These are phyloP conservation scores for Termitomyces sp. DNA, from an alignment of 768 basidiomycete genomes.

Conservation along the genomic window DNA sequence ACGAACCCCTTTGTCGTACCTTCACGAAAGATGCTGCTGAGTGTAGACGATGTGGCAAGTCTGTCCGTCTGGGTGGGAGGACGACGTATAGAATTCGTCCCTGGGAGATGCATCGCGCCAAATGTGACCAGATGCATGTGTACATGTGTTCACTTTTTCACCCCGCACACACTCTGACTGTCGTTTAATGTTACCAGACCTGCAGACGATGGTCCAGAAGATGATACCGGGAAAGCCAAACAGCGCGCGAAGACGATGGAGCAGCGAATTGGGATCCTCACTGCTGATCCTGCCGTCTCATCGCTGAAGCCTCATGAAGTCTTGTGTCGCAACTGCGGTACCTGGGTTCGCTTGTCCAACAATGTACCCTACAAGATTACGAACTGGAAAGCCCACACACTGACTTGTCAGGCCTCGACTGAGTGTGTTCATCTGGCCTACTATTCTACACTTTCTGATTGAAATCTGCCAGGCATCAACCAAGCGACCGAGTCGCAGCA, in stretches of 20 bases:
- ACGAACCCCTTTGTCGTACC: conserved; percentile 51
- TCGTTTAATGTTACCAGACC: background rate
- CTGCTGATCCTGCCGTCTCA: conserved; percentile 46
- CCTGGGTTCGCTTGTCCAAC: conserved; percentile 53
- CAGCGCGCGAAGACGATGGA: conserved; percentile 25
- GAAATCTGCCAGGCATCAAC: conserved; percentile 27
- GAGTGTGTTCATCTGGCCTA: conserved; percentile 25
- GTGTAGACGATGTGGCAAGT: conserved; percentile 53
- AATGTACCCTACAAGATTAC: conserved; percentile 32
- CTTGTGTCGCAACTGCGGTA: conserved; percentile 56
- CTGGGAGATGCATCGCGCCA: conserved; percentile 56
- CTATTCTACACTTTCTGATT: background rate
- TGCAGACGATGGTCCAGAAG: conserved; percentile 18
- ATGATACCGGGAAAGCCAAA: conserved; percentile 6
- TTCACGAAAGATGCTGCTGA: conserved; percentile 54
- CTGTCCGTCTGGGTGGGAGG: conserved; percentile 50
- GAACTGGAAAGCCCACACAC: conserved; percentile 54
- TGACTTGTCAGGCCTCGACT: conserved; percentile 35
- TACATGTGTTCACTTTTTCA: conserved; percentile 8
- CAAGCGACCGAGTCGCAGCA: conserved; percentile 53
- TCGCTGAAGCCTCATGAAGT: conserved; percentile 46
- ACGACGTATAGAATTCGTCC: conserved; percentile 52
- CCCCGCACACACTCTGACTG: background rate
- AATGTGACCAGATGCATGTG: conserved; percentile 42
- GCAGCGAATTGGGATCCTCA: conserved; percentile 47